phyloP scores from a whole-genome alignment of 208 protist genomes.

The Crithidia bombi region DNA sequence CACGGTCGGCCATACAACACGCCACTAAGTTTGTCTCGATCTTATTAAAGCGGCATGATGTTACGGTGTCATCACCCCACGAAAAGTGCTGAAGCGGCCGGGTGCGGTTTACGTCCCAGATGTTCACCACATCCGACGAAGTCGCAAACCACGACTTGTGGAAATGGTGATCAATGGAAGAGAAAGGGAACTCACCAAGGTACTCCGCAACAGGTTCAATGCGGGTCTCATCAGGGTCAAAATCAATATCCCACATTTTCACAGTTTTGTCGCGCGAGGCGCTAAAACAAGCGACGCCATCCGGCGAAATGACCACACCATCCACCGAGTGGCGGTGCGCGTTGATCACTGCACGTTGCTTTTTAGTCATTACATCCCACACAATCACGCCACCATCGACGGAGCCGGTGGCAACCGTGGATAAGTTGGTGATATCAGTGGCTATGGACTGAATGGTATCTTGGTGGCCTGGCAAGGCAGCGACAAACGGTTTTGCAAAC shows the following conservation, averaged over 20 bases:
- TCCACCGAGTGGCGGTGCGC: slow-evolving; percentile 96
- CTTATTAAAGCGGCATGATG: slow-evolving; percentile 93
- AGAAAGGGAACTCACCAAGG: slow-evolving; percentile 93
- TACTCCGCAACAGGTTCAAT: slow-evolving; percentile 87
- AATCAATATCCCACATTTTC: slow-evolving; percentile 96
- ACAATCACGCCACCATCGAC: slow-evolving; percentile 91
- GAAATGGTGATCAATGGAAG: slow-evolving; percentile 94
- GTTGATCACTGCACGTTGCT: slow-evolving; percentile 65
- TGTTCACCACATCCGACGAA: slow-evolving; percentile 86
- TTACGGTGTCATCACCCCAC: slow-evolving; percentile 95
- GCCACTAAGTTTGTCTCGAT: slow-evolving; percentile 92
- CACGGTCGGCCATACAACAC: slow-evolving; percentile 93
- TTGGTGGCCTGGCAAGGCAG: slow-evolving; percentile 85
- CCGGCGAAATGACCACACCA: slow-evolving; percentile 89
- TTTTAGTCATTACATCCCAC: slow-evolving; percentile 88
- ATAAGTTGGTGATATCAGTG: slow-evolving; percentile 86
- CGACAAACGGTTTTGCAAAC: slow-evolving; percentile 98
- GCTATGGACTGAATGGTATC: slow-evolving; percentile 94
- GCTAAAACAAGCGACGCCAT: slow-evolving; percentile 92
- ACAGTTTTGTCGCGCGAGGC: slow-evolving; percentile 96
- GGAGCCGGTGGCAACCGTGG: slow-evolving; percentile 82
- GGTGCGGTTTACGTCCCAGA: slow-evolving; percentile 94
- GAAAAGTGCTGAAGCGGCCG: slow-evolving; percentile 93
- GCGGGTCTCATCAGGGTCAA: slow-evolving; percentile 39
- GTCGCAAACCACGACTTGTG: slow-evolving; percentile 93